Conservation (phyloP, 495 filamentous ascomycete genomes). For the Penicillium paradoxum region DNA sequence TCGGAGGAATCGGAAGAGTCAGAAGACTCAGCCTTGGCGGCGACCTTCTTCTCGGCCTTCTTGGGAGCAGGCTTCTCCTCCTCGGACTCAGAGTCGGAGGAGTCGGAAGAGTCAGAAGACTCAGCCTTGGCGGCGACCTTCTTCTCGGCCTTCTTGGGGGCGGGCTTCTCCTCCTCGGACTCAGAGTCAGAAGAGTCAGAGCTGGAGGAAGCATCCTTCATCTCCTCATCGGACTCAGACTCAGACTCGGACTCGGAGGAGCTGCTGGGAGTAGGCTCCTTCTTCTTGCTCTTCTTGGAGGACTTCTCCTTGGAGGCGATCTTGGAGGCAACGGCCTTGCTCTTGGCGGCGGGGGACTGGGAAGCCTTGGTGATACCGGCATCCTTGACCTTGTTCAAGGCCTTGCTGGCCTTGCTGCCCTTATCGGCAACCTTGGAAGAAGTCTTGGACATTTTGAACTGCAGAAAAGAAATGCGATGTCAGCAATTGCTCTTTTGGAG, state of each 20-base stretch:
- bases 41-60: slow-evolving; percentile 21
- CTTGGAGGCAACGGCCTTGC: slow-evolving; percentile 46
- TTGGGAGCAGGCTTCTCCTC: slow-evolving; percentile 28
- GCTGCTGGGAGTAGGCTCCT: slow-evolving; percentile 44
- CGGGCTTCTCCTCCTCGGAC: slow-evolving; percentile 32
- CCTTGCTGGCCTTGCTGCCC: slow-evolving; percentile 46
- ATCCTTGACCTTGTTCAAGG: slow-evolving; percentile 50
- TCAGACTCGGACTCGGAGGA: slow-evolving; percentile 48
- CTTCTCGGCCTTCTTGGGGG: slow-evolving; percentile 31
- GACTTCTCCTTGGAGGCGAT: slow-evolving; percentile 40
- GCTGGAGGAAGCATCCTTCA: slow-evolving; percentile 31
- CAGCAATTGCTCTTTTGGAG: slow-evolving; percentile 15
- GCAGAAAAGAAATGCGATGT: slow-evolving; percentile 13
- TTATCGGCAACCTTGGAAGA: slow-evolving; percentile 44
- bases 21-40: slow-evolving; percentile 13
- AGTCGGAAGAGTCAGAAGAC: slow-evolving; percentile 37
- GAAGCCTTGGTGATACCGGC: slow-evolving; percentile 47
- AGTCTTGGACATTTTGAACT: slow-evolving; percentile 50
- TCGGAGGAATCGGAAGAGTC: slow-evolving; percentile 19
- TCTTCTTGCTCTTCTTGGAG: slow-evolving; percentile 38
- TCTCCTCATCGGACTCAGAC: slow-evolving; percentile 38
- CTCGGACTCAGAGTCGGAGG: slow-evolving; percentile 26
- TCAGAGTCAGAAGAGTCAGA: slow-evolving; percentile 28
- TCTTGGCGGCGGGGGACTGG: slow-evolving; percentile 46
- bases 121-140: slow-evolving; percentile 27